Base-by-base conservation (phyloP, 2,329 filamentous ascomycete genomes). In the Myriosclerotinia curreyana region DNA sequence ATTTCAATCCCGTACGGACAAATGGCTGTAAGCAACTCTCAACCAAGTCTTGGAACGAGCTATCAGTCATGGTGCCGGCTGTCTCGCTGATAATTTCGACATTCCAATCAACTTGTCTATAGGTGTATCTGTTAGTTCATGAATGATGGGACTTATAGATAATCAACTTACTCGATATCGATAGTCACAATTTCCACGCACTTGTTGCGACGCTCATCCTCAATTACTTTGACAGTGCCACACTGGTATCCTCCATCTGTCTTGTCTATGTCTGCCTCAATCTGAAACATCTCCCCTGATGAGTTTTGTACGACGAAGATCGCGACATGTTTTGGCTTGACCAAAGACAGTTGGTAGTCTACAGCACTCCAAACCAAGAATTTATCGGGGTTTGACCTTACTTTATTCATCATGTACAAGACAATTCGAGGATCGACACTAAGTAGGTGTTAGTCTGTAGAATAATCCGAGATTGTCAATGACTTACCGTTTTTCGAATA, bases 61-160 rank as follows among this genome's bases (percentile, higher is more conserved):
- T 20, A 22, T 70, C 69, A 15, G 69, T 50, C 8, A 67, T 61
- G 22, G 65, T 54, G 28, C 72, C 66, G 7, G 64, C 64, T 38
- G 69, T 68, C 46, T 75, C 73, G 2, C 71, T 69, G 34, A 73
- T 69, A 14, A 75, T 68, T 34, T 74, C 72, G 12, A 74, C 31
- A n/a, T 64, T 65, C 70, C 73, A 74, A 60, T 74, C 70, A 44
- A 73, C 46, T 44, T 69, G 53, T 49, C 73, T 74, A 61, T 34
- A 4, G 46, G 12, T 31, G 28, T 31, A 38, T 25, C 51, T 51
- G 52, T 58, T 36, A 63, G 55, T 40, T 28, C 14, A 11, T 34
- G 5, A 61, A 36, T 53, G 28, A 36, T 22, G 20, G 42, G 25
- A 64, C 20, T 31, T 53, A 38, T 53, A 36, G 25, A 60, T 34